A percentile compares a stretch with the other conserved stretches of the same genome.
These are phyloP conservation scores for Populus hybrid DNA, from an alignment of 441 rosid genomes.

Conservation along the genomic window DNA sequence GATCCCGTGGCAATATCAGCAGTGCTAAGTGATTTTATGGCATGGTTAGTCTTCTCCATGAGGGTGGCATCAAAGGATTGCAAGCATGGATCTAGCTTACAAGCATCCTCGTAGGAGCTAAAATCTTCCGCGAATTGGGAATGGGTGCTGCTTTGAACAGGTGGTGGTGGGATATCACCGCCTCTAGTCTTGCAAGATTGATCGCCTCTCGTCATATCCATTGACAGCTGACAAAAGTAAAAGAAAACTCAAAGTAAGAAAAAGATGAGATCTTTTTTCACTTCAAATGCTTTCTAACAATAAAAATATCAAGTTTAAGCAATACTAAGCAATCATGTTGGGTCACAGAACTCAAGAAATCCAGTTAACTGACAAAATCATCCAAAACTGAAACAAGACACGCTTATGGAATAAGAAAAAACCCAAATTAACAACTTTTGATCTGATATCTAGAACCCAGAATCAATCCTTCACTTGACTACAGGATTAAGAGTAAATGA, in stretches of 20 bases:
- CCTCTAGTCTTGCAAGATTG: slow-evolving; percentile 34
- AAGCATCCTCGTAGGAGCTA: slow-evolving; percentile 66
- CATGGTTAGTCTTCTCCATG: background rate
- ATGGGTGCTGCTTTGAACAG: slow-evolving; percentile 27
- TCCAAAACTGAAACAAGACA: too few relatives aligned
- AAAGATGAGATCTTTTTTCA: background rate
- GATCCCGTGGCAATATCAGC: too few relatives aligned
- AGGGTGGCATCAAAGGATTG: slow-evolving; percentile 57
- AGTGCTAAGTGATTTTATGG: too few relatives aligned
- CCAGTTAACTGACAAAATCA: background rate
- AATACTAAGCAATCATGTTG: background rate
- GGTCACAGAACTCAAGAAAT: background rate
- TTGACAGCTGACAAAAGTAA: background rate
- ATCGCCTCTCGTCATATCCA: slow-evolving; percentile 48
- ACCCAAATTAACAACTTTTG: too few relatives aligned
- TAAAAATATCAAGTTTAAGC: background rate
- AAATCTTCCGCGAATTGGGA: slow-evolving; percentile 47
- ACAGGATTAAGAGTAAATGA: too few relatives aligned
- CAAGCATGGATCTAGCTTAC: slow-evolving; percentile 58
- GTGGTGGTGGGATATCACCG: slow-evolving; percentile 16
- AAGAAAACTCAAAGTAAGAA: background rate
- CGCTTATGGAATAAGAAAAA: too few relatives aligned
- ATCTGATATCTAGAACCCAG: too few relatives aligned
- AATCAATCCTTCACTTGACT: too few relatives aligned
- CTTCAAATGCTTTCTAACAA: background rate